These are phyloP conservation scores for Helminthosporium solani DNA, from an alignment of 2,329 filamentous ascomycete genomes.

Conservation along the genomic window DNA sequence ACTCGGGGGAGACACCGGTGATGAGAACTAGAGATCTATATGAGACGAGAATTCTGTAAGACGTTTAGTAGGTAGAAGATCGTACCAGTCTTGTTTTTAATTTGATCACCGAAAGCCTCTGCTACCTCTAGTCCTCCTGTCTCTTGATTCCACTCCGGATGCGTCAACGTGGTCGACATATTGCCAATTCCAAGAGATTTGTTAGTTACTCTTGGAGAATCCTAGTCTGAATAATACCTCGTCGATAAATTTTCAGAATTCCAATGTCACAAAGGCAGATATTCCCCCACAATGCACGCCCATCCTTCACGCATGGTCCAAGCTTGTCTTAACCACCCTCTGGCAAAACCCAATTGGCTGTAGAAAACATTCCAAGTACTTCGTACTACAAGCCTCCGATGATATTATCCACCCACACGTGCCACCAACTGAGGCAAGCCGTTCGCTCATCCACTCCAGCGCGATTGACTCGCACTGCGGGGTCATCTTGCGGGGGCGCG, in stretches of 20 bases:
- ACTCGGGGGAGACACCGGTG: conserved; percentile 33
- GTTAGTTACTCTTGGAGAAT: too few species aligned
- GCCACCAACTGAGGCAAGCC: too few species aligned
- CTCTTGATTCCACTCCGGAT: conserved; percentile 36
- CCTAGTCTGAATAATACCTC: too few species aligned
- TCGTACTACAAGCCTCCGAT: too few species aligned
- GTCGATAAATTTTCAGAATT: too few species aligned
- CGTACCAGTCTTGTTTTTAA: conserved; percentile 30
- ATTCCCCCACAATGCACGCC: too few species aligned
- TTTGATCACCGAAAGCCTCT: conserved; percentile 28
- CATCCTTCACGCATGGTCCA: neutral
- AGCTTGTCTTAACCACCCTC: neutral
- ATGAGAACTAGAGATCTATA: conserved; percentile 39
- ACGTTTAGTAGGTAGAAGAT: neutral
- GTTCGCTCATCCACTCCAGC: conserved; percentile 1
- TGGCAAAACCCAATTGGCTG: neutral
- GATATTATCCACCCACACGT: too few species aligned
- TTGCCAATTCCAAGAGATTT: neutral
- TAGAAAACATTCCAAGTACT: too few species aligned
- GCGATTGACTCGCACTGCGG: conserved; percentile 15
- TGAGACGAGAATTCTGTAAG: neutral
- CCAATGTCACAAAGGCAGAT: too few species aligned
- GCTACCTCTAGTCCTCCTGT: conserved; percentile 36
- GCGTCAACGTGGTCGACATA: conserved; percentile 25
- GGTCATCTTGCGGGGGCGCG: conserved; percentile 22